Base-by-base conservation (phyloP, 2,329 filamentous ascomycete genomes). In the Coniochaeta sp. region DNA sequence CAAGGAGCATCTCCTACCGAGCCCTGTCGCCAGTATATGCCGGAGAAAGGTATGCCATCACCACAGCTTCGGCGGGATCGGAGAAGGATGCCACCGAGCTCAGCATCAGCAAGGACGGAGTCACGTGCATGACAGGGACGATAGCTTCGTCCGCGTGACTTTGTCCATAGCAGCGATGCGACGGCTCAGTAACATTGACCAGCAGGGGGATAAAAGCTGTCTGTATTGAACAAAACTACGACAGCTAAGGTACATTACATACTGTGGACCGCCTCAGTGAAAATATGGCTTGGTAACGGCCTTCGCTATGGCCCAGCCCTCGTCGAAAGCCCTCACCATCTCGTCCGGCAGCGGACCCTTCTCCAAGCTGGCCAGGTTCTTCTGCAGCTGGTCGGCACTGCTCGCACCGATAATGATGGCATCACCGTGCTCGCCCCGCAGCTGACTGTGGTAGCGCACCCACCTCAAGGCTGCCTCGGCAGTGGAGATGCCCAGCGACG, bases 21-120 rank as follows among this genome's bases (percentile, higher is more conserved):
- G 91, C 91, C 59, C 69, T 90, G 58, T 79, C 86, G 0, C 89
- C 90, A 0, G 65, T 93, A 4, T 91, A 89, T 70, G 87, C 86
- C 26, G 82, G 85, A 6, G 86, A 91, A 67, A 73, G 77, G 24
- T 82, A 91, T 64, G 78, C 68, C 24, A 78, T 91, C n/a, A 85
- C 81, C 61, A 86, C 81, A 1, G 76, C 54, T 75, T 72, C 58
- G 74, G 67, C 2, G 50, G 70, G 28, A 74, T 73, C 69, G 73
- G 60, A 63, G 75, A 65, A 64, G 71, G 61, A 66, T 2, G 60
- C 60, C 10, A 81, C 74, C 72, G 78, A 81, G 54, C 65, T 85
- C 8, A 70, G 77, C 65, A 81, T 81, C 47, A 80, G 79, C 62
- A 80, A 68, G 61, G 65, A 71, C 2, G 72, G 68, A 0, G 64